phyloP scores from a whole-genome alignment of 108 stramenopile species.

The Skeletonema tropicum region DNA sequence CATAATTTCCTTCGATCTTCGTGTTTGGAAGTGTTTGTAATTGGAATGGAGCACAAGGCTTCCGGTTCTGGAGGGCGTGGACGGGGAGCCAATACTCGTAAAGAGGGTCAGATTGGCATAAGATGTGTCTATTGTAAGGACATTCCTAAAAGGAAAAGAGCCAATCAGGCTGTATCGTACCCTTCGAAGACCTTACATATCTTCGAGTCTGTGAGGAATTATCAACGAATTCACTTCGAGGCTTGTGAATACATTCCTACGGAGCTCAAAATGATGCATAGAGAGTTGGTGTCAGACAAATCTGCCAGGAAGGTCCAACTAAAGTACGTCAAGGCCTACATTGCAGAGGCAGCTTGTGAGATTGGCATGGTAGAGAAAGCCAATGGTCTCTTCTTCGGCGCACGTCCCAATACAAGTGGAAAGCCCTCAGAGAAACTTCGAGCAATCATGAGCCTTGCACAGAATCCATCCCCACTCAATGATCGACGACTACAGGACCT shows the following conservation, averaged over 20 bases:
- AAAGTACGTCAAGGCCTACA: constrained; percentile 14
- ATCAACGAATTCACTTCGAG: neutral
- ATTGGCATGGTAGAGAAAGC: constrained; percentile 16
- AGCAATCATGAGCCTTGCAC: constrained; percentile 7
- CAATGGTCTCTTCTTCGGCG: constrained; percentile 22
- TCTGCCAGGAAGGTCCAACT: neutral
- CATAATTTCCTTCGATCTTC: constrained; percentile 13
- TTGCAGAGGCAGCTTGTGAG: constrained; percentile 17
- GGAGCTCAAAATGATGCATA: neutral
- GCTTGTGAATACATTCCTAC: neutral
- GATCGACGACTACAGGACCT: neutral
- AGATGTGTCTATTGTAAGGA: neutral
- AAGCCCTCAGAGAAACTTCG: constrained; percentile 11
- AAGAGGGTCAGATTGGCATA: neutral
- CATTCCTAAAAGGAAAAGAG: neutral
- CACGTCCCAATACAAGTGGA: constrained; percentile 8
- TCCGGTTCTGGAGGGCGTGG: neutral
- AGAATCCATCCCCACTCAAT: neutral
- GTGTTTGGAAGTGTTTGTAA: constrained; percentile 13
- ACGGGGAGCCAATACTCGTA: neutral
- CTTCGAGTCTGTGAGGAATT: constrained; percentile 3
- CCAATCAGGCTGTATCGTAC: constrained; percentile 2
- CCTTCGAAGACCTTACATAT: neutral
- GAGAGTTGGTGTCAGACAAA: neutral
- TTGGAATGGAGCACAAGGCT: neutral